Evolutionary conservation across 192 early-diverging fungal species (phyloP).

Genomic region (Haplosporangium gracile): DNA sequence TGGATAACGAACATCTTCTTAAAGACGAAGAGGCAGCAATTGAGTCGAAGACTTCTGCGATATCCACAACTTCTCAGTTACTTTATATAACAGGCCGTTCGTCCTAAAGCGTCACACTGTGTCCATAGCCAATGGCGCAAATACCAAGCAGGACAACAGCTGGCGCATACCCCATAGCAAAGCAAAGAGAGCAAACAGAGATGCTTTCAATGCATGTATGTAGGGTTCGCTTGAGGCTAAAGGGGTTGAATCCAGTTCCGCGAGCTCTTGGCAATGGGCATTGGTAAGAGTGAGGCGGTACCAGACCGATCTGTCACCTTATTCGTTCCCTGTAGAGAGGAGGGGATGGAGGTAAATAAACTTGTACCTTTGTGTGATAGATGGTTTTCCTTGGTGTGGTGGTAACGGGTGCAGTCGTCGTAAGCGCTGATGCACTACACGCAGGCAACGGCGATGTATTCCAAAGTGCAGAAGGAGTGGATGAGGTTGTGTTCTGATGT

Average conservation of each 20-base stretch:
- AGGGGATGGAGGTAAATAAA: background rate
- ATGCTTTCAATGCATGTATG: too few relatives aligned
- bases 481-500: background rate
- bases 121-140: background rate
- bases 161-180: background rate
- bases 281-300: background rate
- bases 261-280: background rate
- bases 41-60: background rate
- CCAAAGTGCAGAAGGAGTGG: background rate
- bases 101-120: constrained; percentile 3
- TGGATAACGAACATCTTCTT: background rate
- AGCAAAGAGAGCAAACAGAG: background rate
- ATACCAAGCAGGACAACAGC: background rate
- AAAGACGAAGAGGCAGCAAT: background rate
- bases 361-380: background rate
- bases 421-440: background rate
- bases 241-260: background rate
- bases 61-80: background rate
- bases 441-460: background rate
- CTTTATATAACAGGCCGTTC: background rate
- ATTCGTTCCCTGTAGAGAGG: background rate
- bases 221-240: background rate
- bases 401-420: background rate
- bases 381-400: background rate
- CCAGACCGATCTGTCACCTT: background rate